These are phyloP conservation scores for Deinandra increscens DNA, from an alignment of 129 eudicot genomes.

Conservation along the genomic window DNA sequence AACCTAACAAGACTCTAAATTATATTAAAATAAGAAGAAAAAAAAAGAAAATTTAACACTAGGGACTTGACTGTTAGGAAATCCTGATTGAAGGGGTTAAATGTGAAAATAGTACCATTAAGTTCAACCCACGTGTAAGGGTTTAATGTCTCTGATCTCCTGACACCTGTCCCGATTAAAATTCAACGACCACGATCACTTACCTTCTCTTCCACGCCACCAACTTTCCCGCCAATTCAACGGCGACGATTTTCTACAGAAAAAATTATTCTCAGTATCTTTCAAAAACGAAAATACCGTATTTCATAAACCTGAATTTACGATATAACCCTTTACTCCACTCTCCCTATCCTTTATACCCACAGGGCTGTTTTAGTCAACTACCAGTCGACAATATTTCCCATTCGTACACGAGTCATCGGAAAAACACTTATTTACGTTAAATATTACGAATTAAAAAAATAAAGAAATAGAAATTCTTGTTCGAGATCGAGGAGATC, in stretches of 20 bases:
- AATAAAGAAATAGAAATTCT: constrained; percentile 19
- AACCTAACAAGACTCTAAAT: no score
- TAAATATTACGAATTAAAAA: not conserved
- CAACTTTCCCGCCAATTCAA: constrained; percentile 36
- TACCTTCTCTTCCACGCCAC: constrained; percentile 45
- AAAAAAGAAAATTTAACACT: no score
- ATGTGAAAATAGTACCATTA: constrained; percentile 11
- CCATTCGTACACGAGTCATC: constrained; percentile 56
- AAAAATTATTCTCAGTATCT: constrained; percentile 18
- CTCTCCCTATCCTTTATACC: constrained; percentile 2
- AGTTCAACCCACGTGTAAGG: constrained; percentile 22
- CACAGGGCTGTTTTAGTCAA: constrained; percentile 37
- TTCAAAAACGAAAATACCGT: constrained; percentile 17
- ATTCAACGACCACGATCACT: constrained; percentile 34
- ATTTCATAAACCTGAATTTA: not conserved
- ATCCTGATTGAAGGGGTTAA: not conserved
- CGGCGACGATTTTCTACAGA: constrained; percentile 61
- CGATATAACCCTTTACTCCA: constrained; percentile 10
- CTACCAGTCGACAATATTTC: constrained; percentile 27
- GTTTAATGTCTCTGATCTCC: constrained; percentile 10
- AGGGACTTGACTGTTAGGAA: no score
- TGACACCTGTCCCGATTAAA: constrained; percentile 22
- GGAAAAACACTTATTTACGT: constrained; percentile 17
- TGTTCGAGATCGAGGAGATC: constrained; percentile 48
- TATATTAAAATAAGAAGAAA: no score